Evolutionary conservation across 352 stramenopile genomes (phyloP).

Genomic region (Globisporangium ultimum): DNA sequence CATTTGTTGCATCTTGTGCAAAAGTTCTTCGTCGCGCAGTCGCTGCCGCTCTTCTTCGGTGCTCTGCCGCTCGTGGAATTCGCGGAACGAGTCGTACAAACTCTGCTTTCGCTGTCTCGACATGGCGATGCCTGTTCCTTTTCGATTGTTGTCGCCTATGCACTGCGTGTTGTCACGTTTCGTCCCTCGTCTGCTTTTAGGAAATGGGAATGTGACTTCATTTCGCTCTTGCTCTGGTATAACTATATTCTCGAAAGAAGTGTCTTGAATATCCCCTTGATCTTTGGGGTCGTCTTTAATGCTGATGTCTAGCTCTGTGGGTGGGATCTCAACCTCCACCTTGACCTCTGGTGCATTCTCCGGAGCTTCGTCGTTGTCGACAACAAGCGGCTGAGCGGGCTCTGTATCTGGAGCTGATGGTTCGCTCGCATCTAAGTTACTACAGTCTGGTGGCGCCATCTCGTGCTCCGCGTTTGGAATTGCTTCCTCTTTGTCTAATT

Average conservation of each 20-base stretch:
- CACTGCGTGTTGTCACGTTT: neutral
- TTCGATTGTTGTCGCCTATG: neutral
- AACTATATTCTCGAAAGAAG: neutral
- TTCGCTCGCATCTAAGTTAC: too few relatives aligned
- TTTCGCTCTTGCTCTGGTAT: too few relatives aligned
- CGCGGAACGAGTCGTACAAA: conserved; percentile 44
- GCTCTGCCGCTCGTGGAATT: conserved; percentile 41
- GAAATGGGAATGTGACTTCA: too few relatives aligned
- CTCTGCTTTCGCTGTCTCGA: conserved; percentile 20
- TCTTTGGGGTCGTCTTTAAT: too few relatives aligned
- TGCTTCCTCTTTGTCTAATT: neutral
- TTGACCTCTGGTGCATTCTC: too few relatives aligned
- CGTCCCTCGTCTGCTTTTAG: neutral
- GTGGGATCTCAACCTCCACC: too few relatives aligned
- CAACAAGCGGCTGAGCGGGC: too few relatives aligned
- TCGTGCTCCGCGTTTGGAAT: neutral
- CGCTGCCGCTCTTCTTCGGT: conserved; percentile 30
- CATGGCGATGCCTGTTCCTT: neutral
- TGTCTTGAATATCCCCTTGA: too few relatives aligned
- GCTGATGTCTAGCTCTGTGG: too few relatives aligned
- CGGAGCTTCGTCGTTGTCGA: too few relatives aligned
- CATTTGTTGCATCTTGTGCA: conserved; percentile 40
- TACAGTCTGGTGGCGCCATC: too few relatives aligned
- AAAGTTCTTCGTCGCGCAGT: conserved; percentile 27
- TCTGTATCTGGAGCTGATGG: too few relatives aligned